phyloP scores from a whole-genome alignment of 2,329 filamentous ascomycete genomes.

The Aspergillus neoniger region DNA sequence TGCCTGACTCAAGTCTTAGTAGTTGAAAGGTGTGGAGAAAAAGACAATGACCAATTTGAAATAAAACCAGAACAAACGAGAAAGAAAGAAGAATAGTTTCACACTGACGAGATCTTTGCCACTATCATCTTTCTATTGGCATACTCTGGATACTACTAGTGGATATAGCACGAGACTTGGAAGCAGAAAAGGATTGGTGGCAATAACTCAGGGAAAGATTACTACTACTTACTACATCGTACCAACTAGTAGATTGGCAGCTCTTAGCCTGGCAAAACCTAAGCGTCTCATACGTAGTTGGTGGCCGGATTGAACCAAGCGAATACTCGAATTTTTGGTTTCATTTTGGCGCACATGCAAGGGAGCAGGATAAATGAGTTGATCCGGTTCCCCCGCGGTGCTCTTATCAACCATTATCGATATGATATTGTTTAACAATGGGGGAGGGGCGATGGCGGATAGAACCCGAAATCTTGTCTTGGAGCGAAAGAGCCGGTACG shows the following conservation, averaged over 20 bases:
- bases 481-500: background rate
- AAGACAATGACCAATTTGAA: background rate
- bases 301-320: background rate
- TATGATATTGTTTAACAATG: constrained; percentile 9
- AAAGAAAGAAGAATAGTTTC: background rate
- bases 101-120: background rate
- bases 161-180: background rate
- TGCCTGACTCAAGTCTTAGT: background rate
- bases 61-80: background rate
- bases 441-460: background rate
- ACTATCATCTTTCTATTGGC: background rate
- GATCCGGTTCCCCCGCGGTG: constrained; percentile 20
- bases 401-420: constrained; percentile 25
- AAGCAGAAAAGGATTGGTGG: background rate
- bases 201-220: background rate
- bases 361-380: constrained; percentile 17
- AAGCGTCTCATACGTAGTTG: background rate
- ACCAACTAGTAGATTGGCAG: background rate
- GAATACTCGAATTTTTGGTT: background rate
- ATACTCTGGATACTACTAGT: background rate
- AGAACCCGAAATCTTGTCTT: background rate
- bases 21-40: background rate
- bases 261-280: background rate
- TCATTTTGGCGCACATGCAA: constrained; percentile 22
- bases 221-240: no score